Evolutionary conservation across 768 basidiomycete genomes (phyloP), one percentile per base, ranked within the genome.

Genomic region (Auriculariales sp.): DNA sequence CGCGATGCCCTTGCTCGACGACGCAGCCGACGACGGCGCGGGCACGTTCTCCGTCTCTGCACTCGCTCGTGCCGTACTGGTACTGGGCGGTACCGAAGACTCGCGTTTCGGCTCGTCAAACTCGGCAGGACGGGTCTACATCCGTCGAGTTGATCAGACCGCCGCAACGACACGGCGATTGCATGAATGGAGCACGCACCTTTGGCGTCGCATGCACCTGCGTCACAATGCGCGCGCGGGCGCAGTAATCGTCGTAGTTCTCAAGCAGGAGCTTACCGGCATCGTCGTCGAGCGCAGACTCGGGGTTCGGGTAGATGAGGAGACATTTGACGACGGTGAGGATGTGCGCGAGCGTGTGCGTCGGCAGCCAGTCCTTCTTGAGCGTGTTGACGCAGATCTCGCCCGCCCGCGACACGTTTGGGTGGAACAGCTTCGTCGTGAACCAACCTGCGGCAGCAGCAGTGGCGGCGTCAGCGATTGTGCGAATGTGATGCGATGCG

Each of bases 301-400:
- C 93, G 28, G 94, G 90, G 61, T 95, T 95, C 28, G 93, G 93
- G 61, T 92, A 92, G 56, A 98, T 97, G 54, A 98, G 75, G 42
- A 98, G 78, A 60, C 93, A 95, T 63, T 92, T 93, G 55, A 97
- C 82, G 27, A 90, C 93, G 51, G 90, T 81, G 14, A 94, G 74
- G 52, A 94, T 94, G 62, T 93, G 89, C 12, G 72, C 78, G 28
- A 98, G 90, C 46, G 93, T 93, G 58, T 89, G 93, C 11, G 81
- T 76, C 22, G 86, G 75, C 62, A 91, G 85, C 93, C 93, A 97
- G 59, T 94, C 91, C 64, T 95, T 94, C 74, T 95, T 97, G 24
- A 97, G 69, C 5, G 92, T 97, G 68, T 93, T 94, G 12, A 97
- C 92, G 62, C 92, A 97, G 56, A 97, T 97, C 65, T 95, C 92